Evolutionary conservation across 1,284 basidiomycete genomes (phyloP).

Genomic region (Sporisorium reilianum): DNA sequence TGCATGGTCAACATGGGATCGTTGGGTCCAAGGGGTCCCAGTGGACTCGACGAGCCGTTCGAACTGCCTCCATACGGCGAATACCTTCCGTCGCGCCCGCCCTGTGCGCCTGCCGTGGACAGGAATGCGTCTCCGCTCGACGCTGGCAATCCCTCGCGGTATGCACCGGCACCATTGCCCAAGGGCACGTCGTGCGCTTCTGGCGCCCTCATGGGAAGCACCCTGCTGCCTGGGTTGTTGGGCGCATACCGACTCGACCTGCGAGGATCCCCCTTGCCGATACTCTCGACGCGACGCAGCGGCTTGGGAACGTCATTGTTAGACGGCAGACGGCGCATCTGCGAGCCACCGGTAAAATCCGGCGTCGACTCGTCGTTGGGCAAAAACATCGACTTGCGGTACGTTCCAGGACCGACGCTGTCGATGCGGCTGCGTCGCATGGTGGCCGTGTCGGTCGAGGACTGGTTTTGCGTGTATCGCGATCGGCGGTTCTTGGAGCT

Average conservation of each 20-base stretch:
- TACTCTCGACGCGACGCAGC: slow-evolving; percentile 47
- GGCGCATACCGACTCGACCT: slow-evolving; percentile 27
- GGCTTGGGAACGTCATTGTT: slow-evolving; percentile 13
- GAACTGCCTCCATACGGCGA: slow-evolving; percentile 33
- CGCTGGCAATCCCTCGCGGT: slow-evolving; percentile 23
- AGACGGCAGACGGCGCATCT: slow-evolving; percentile 23
- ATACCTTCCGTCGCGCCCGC: slow-evolving; percentile 12
- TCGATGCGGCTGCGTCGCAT: slow-evolving; percentile 51
- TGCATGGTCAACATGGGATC: slow-evolving; percentile 27
- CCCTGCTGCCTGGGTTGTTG: slow-evolving; percentile 14
- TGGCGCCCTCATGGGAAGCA: slow-evolving; percentile 15
- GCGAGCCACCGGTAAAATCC: slow-evolving; percentile 20
- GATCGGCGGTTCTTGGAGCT: slow-evolving; percentile 41
- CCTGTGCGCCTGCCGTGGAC: not conserved
- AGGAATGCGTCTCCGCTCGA: slow-evolving; percentile 9
- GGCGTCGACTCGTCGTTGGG: slow-evolving; percentile 22
- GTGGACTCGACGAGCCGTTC: slow-evolving; percentile 25
- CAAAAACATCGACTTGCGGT: slow-evolving; percentile 55
- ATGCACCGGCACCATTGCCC: not conserved
- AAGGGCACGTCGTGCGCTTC: slow-evolving; percentile 9
- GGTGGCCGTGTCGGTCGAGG: slow-evolving; percentile 9
- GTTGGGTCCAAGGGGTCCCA: slow-evolving; percentile 38
- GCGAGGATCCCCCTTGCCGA: slow-evolving; percentile 50
- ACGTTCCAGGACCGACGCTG: slow-evolving; percentile 53
- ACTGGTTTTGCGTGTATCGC: slow-evolving; percentile 23